Percentiles rank a stretch among this genome's conserved stretches.
phyloP scores from a whole-genome alignment of 352 stramenopile genomes.

The Phytophthora idaei region DNA sequence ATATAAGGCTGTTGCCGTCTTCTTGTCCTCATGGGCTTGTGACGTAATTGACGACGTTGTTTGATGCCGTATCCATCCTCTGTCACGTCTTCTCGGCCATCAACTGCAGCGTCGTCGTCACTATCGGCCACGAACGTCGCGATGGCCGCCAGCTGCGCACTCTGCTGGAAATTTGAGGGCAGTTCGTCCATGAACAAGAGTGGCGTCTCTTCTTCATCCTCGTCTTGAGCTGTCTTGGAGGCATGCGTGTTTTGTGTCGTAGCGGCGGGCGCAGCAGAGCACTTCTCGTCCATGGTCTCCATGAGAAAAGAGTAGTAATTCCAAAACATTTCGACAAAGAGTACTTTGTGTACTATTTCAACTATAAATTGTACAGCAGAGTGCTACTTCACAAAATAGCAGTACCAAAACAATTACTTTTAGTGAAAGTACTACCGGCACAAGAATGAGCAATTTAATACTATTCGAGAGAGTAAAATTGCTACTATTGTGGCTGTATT shows the following conservation, averaged over 20 bases:
- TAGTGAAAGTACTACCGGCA: too few relatives aligned
- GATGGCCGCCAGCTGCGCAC: constrained; percentile 72
- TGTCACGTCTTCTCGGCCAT: constrained; percentile 6
- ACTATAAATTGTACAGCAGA: too few relatives aligned
- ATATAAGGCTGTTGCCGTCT: constrained; percentile 37
- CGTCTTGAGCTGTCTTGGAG: neutral
- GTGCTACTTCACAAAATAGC: too few relatives aligned
- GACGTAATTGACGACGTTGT: constrained; percentile 8
- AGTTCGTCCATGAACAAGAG: constrained; percentile 80
- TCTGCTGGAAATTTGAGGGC: constrained; percentile 67
- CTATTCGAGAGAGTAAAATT: too few relatives aligned
- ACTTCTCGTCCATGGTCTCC: neutral
- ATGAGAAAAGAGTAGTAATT: neutral
- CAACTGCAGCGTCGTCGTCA: constrained; percentile 37
- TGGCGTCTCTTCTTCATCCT: constrained; percentile 69
- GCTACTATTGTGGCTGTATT: too few relatives aligned
- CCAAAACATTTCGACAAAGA: too few relatives aligned
- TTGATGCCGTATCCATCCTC: constrained; percentile 5
- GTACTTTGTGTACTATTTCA: neutral
- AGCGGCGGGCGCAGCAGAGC: constrained; percentile 2
- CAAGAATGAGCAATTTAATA: too few relatives aligned
- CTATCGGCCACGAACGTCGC: constrained; percentile 76
- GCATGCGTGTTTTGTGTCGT: neutral
- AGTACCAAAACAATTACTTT: too few relatives aligned
- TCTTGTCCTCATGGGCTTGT: constrained; percentile 1